Evolutionary conservation across 805 yeast genomes (phyloP), one percentile per base, ranked within the genome.

Genomic region (Priceomyces haplophilus): DNA sequence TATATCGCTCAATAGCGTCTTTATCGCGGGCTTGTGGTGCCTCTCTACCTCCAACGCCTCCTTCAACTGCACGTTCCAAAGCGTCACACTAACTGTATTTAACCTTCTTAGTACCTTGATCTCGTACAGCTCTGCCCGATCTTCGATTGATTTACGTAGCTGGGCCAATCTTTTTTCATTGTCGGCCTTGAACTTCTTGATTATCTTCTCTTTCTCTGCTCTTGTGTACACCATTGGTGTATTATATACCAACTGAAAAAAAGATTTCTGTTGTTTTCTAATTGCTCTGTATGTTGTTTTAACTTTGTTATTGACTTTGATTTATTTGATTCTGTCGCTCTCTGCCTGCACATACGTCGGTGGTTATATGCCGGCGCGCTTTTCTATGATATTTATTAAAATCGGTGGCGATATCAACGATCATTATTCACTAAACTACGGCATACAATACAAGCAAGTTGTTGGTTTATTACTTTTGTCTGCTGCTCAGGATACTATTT

Each of bases 31-130:
- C 16, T 63, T 46, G 17, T 64, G 59, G 32, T 62, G 68, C 37
- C 82, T 47, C 47, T 78, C 83, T 7, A 73, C 58, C 36, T 62
- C 61, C 23, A 78, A 51, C 5, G 75, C 68, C 44, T 75, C 72
- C 38, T 59, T 64, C 31, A 76, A 54, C 49, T 67, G 72, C 11
- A 75, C 71, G 44, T 74, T 69, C 73, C 81, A 75, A 21, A 78
- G 61, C 17, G 73, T 71, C 31, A 76, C 68, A 37, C 74, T 67
- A 7, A 78, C 76, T 34, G 65, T 65, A 47, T 73, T 76, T 20
- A 75, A 52, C 43, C 80, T 56, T 34, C 75, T 56, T 23, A 58
- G 52, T 7, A 77, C 64, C 43, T 68, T 70, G 16, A 57, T 52
- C 38, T 70, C 72, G 16, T 67, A 52, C 6, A 49, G 42, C 35